Percentiles rank a stretch among this genome's conserved stretches.
Evolutionary conservation across 2,329 filamentous ascomycete genomes (phyloP).

Genomic region (Venturia aucupariae): DNA sequence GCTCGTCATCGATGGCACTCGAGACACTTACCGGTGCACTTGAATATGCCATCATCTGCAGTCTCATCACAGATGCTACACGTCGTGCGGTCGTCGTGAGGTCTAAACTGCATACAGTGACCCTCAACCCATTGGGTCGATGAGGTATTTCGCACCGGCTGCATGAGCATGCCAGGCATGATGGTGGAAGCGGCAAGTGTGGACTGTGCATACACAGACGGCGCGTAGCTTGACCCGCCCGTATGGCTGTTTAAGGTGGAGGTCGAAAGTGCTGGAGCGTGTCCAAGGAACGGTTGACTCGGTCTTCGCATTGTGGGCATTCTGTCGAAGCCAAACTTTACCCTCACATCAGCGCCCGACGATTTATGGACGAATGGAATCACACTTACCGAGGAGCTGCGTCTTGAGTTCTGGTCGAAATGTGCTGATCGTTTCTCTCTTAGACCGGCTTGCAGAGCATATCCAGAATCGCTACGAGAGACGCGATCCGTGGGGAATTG

Average conservation of each 20-base stretch:
- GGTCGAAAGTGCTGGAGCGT: slow-evolving; percentile 56
- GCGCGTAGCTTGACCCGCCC: slow-evolving; percentile 54
- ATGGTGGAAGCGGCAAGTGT: slow-evolving; percentile 77
- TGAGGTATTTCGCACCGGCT: slow-evolving; percentile 69
- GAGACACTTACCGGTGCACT: slow-evolving; percentile 47
- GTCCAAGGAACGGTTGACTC: slow-evolving; percentile 59
- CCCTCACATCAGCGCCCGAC: slow-evolving; percentile 15
- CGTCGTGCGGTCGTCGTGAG: slow-evolving; percentile 48
- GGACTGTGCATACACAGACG: slow-evolving; percentile 77
- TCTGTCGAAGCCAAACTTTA: slow-evolving; percentile 62
- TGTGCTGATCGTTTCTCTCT: slow-evolving; percentile 92
- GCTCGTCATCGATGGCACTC: slow-evolving; percentile 8
- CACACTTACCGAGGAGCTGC: slow-evolving; percentile 62
- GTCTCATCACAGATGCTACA: slow-evolving; percentile 73
- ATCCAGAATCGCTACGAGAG: slow-evolving; percentile 88
- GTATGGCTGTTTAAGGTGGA: slow-evolving; percentile 45
- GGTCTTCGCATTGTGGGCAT: slow-evolving; percentile 52
- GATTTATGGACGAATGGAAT: slow-evolving; percentile 18
- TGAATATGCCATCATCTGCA: slow-evolving; percentile 64
- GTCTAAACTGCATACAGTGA: slow-evolving; percentile 63
- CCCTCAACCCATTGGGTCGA: slow-evolving; percentile 78
- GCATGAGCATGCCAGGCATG: slow-evolving; percentile 75
- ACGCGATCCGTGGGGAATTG: slow-evolving; percentile 73
- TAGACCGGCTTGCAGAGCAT: slow-evolving; percentile 73
- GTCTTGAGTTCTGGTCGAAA: slow-evolving; percentile 70